Evolutionary conservation across 768 basidiomycete genomes (phyloP), one percentile per base, ranked within the genome.

Genomic region (Exidia glandulosa): DNA sequence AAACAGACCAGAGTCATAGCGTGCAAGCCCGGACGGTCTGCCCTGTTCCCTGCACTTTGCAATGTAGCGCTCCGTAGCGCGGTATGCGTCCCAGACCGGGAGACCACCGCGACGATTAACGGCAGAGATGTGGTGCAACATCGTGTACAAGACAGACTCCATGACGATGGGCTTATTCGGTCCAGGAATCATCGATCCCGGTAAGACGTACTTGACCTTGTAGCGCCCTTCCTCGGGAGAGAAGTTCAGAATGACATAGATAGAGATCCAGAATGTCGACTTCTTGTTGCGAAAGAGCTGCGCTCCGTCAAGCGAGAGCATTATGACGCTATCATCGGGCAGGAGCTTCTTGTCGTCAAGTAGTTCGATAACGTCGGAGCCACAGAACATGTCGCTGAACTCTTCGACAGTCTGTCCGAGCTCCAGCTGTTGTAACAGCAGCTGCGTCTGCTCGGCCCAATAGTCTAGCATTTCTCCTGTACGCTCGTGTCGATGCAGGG

Each of bases 231-330:
- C 19, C 9, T 66, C 63, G 0, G 73, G 77, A 0, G 60, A 23
- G 0, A 72, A 57, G 58, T 76, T 71, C 0, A 75, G 14, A 0
- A 79, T 36, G 0, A 78, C 58, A 73, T 73, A 77, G 1, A 78
- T 74, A 29, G 67, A 70, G 3, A 73, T 66, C 72, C 72, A 73
- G 41, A 69, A 70, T 54, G 72, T 70, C 2, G 76, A 69, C 3
- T 19, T 50, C 61, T 76, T 77, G 61, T 66, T 66, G 6, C 59
- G 57, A 60, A 76, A 76, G 2, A 79, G 70, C 60, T 79, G 77
- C 0, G 73, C 71, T 0, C 77, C 75, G 56, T 79, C 72, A 12
- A 76, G 63, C 0, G 74, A 77, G 0, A 72, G 60, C 58, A 75
- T 66, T 2, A 78, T 61, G 4, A 75, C 57, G 1, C 70, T 69